Conservation (phyloP, 2,329 filamentous ascomycete genomes). For the Lachnellula hyalina region DNA sequence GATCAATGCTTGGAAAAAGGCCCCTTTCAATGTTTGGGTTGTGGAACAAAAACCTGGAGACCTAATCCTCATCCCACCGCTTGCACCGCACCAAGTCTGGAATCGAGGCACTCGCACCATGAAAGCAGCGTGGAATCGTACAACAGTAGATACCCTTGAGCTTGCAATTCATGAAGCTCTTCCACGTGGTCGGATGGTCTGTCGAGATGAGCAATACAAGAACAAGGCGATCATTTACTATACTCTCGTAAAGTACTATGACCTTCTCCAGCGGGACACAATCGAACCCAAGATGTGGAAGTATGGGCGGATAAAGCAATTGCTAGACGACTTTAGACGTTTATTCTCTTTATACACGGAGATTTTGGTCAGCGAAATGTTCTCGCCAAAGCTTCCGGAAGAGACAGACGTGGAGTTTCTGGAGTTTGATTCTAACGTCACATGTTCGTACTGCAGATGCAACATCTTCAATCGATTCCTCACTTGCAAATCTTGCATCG, state of each 20-base stretch:
- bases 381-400: conserved; percentile 55
- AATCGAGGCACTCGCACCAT: conserved; percentile 93
- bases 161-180: conserved; percentile 82
- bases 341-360: conserved; percentile 74
- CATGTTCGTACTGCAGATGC: conserved; percentile 89
- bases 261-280: conserved; percentile 50
- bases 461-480: conserved; percentile 98
- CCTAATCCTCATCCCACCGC: conserved; percentile 85
- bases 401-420: conserved; percentile 70
- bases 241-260: conserved; percentile 72
- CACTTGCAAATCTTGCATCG: conserved; percentile 80
- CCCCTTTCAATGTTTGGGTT: conserved; percentile 86
- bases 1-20: conserved; percentile 90
- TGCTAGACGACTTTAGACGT: conserved; percentile 77
- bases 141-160: conserved; percentile 84
- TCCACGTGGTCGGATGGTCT: conserved; percentile 83
- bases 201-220: conserved; percentile 97
- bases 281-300: conserved; percentile 38
- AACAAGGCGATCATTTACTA: conserved; percentile 95
- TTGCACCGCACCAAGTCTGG: conserved; percentile 97
- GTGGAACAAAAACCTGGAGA: conserved; percentile 89
- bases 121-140: conserved; percentile 98
- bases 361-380: conserved; percentile 81
- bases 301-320: conserved; percentile 51
- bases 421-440: conserved; percentile 83